Evolutionary conservation across 2,329 filamentous ascomycete species (phyloP).

Genomic region (Calycina marina): DNA sequence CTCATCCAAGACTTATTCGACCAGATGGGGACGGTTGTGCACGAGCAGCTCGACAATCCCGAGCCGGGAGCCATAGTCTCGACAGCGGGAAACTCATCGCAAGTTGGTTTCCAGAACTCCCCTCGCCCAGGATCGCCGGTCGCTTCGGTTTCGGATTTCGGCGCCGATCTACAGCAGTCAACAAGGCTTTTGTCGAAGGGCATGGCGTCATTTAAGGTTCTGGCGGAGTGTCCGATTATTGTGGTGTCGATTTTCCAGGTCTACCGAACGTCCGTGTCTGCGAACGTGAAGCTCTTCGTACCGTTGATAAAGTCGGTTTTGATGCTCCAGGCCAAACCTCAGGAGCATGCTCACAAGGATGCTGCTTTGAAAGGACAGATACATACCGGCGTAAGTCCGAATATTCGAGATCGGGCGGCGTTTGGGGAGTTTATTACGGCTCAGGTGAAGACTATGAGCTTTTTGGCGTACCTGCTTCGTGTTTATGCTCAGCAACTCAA

Average conservation of each 20-base stretch:
- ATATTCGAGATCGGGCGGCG: slow-evolving; percentile 82
- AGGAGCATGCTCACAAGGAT: slow-evolving; percentile 81
- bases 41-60: slow-evolving; percentile 81
- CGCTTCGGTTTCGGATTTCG: slow-evolving; percentile 66
- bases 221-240: slow-evolving; percentile 96
- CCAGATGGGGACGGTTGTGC: slow-evolving; percentile 87
- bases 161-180: slow-evolving; percentile 66
- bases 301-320: slow-evolving; percentile 87
- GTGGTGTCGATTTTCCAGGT: slow-evolving; percentile 97
- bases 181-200: slow-evolving; percentile 72
- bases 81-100: slow-evolving; percentile 51
- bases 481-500: slow-evolving; percentile 76
- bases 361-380: slow-evolving; percentile 66
- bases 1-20: slow-evolving; percentile 94
- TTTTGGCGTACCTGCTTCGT: slow-evolving; percentile 80
- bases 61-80: slow-evolving; percentile 43
- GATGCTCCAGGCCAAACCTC: slow-evolving; percentile 76
- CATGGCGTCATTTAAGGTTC: slow-evolving; percentile 97
- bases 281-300: slow-evolving; percentile 84
- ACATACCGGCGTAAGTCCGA: slow-evolving; percentile 84
- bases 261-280: slow-evolving; percentile 62
- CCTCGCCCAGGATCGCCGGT: slow-evolving; percentile 83
- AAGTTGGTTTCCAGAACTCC: slow-evolving; percentile 60
- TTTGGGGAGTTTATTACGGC: slow-evolving; percentile 97
- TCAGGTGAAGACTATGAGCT: slow-evolving; percentile 99